A percentile compares a stretch with the other conserved stretches of the same genome.
Conservation (phyloP, 345 rosid genomes). For the Excoecaria cochinchinensis region DNA sequence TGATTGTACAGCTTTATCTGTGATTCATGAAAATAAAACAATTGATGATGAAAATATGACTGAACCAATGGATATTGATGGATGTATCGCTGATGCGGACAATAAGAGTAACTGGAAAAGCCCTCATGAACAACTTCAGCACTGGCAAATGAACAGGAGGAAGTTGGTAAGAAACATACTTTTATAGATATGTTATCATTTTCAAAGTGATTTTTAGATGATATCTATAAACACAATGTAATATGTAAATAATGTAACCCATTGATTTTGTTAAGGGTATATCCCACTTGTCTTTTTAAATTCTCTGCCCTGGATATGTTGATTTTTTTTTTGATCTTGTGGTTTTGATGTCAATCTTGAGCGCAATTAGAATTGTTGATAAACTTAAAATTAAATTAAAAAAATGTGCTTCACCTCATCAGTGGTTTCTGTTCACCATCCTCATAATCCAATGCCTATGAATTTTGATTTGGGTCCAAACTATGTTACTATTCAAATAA, state of each 20-base stretch:
- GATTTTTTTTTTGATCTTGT: background rate
- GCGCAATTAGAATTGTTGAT: too few species aligned
- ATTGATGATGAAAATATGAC: conserved; percentile 58
- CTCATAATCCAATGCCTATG: background rate
- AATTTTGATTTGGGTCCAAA: background rate
- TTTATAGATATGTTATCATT: background rate
- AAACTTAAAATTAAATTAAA: too few species aligned
- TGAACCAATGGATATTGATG: conserved; percentile 90
- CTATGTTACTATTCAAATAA: background rate
- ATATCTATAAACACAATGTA: background rate
- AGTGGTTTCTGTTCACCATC: background rate
- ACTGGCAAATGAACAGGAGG: conserved; percentile 99
- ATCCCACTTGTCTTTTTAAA: background rate
- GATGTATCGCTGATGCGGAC: conserved; percentile 68
- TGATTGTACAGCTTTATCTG: conserved; percentile 76
- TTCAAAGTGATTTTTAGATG: background rate
- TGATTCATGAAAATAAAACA: conserved; percentile 73
- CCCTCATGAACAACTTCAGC: conserved; percentile 91
- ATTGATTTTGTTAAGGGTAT: background rate
- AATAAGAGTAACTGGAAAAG: conserved; percentile 81
- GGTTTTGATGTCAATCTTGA: background rate
- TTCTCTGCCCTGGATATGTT: background rate
- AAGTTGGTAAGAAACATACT: conserved; percentile 56
- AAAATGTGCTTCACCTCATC: background rate
- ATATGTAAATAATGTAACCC: background rate